These are phyloP conservation scores for Tephrocybe sp. DNA, from an alignment of 768 basidiomycete genomes.

Conservation along the genomic window DNA sequence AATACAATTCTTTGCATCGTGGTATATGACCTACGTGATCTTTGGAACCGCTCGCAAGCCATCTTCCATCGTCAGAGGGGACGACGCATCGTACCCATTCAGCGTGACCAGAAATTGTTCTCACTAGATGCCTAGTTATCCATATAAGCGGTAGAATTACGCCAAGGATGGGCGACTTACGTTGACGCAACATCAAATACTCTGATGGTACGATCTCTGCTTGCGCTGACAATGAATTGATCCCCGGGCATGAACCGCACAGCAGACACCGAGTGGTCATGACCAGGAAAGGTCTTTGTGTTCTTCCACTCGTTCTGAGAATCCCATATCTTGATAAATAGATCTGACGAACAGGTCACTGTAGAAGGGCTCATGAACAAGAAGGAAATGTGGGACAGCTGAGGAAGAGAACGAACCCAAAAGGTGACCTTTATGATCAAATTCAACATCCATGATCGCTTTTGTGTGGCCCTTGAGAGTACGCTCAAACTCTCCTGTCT, in stretches of 20 bases:
- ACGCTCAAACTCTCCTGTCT: conserved; percentile 89
- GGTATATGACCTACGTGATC: conserved; percentile 65
- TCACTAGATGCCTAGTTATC: conserved; percentile 62
- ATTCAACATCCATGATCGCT: conserved; percentile 84
- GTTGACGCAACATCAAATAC: conserved; percentile 87
- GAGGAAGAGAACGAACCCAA: conserved; percentile 54
- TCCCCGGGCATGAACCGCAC: conserved; percentile 86
- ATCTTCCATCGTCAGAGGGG: conserved; percentile 70
- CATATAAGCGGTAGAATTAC: conserved; percentile 5
- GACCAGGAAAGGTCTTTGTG: conserved; percentile 81
- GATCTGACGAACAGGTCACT: conserved; percentile 77
- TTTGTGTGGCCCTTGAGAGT: conserved; percentile 93
- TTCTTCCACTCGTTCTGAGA: conserved; percentile 89
- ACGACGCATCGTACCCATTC: conserved; percentile 82
- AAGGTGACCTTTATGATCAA: conserved; percentile 81
- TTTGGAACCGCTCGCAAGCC: conserved; percentile 80
- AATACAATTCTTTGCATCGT: conserved; percentile 6
- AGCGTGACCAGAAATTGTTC: conserved; percentile 74
- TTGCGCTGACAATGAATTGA: conserved; percentile 81
- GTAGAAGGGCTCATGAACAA: not conserved
- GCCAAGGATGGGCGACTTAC: conserved; percentile 42
- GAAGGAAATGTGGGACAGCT: not conserved
- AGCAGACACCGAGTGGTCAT: conserved; percentile 89
- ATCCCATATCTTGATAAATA: conserved; percentile 94
- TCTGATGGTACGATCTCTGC: conserved; percentile 83